These are phyloP conservation scores for Aspergillus viridinutans DNA, from an alignment of 2,329 filamentous ascomycete genomes.

Conservation along the genomic window DNA sequence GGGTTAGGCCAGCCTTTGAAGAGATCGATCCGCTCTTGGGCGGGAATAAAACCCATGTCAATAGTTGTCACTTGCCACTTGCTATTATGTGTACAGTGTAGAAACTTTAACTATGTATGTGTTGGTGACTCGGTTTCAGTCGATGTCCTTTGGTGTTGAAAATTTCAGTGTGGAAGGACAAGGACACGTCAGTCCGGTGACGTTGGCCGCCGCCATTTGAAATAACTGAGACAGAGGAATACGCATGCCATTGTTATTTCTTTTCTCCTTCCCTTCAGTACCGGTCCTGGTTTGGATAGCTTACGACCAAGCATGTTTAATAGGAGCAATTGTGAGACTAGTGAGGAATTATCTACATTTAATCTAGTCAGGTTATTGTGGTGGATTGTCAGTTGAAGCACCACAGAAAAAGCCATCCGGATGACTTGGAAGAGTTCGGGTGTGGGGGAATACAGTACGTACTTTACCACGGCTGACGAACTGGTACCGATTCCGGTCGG, in stretches of 20 bases:
- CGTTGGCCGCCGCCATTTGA: not conserved
- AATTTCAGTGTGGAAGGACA: not conserved
- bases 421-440: too few relatives aligned
- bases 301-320: not conserved
- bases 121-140: too few relatives aligned
- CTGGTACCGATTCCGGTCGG: not conserved
- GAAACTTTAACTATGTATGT: not conserved
- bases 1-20: conserved; percentile 48
- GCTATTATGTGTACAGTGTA: not conserved
- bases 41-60: not conserved
- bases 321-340: not conserved
- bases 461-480: not conserved
- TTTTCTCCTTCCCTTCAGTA: not conserved
- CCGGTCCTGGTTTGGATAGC: not conserved
- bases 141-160: not conserved
- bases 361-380: not conserved
- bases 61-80: not conserved
- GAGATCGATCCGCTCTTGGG: conserved; percentile 35
- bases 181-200: not conserved
- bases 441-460: not conserved
- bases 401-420: too few relatives aligned
- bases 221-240: not conserved
- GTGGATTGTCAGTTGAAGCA: not conserved
- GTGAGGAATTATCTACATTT: not conserved
- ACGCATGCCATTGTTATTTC: not conserved